Percentiles rank a stretch among this genome's conserved stretches.
Conservation (phyloP, 2,329 filamentous ascomycete species). For the Fusarium annulatum region DNA sequence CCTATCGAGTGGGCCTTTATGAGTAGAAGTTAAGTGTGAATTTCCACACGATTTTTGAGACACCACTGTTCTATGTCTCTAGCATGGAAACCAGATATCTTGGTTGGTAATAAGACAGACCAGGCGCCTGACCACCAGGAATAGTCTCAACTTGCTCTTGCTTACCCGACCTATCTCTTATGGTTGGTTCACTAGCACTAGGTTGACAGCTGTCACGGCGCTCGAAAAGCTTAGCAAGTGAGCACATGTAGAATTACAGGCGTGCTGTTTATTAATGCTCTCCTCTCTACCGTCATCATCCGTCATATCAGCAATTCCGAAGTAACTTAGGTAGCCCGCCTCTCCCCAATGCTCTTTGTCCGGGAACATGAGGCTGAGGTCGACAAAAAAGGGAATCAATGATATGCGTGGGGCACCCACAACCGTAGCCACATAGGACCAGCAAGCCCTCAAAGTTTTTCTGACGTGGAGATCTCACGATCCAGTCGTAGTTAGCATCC, state of each 20-base stretch:
- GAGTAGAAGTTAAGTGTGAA: slow-evolving; percentile 1
- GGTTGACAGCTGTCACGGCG: background rate
- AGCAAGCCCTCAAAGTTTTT: slow-evolving; percentile 13
- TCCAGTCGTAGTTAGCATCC: background rate
- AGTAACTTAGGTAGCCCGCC: background rate
- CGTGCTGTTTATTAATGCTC: slow-evolving; percentile 1
- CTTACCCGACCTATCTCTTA: background rate
- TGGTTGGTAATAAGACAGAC: background rate
- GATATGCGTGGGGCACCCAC: slow-evolving; percentile 3
- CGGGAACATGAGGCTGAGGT: slow-evolving; percentile 2
- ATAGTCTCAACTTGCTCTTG: background rate
- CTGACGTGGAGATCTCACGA: slow-evolving; percentile 7
- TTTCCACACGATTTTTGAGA: background rate
- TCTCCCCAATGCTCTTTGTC: slow-evolving; percentile 7
- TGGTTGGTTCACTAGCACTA: background rate
- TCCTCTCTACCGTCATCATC: slow-evolving; percentile 28
- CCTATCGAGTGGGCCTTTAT: slow-evolving; percentile 20
- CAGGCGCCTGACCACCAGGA: background rate
- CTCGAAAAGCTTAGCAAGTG: background rate
- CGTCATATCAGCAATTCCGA: slow-evolving; percentile 28
- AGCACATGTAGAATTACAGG: slow-evolving; percentile 2
- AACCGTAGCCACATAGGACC: slow-evolving; percentile 15
- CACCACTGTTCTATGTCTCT: background rate
- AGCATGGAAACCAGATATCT: background rate
- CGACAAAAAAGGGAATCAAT: slow-evolving; percentile 19